These are phyloP conservation scores for Sparassis latifolia DNA, from an alignment of 1,284 basidiomycete genomes.

Conservation along the genomic window DNA sequence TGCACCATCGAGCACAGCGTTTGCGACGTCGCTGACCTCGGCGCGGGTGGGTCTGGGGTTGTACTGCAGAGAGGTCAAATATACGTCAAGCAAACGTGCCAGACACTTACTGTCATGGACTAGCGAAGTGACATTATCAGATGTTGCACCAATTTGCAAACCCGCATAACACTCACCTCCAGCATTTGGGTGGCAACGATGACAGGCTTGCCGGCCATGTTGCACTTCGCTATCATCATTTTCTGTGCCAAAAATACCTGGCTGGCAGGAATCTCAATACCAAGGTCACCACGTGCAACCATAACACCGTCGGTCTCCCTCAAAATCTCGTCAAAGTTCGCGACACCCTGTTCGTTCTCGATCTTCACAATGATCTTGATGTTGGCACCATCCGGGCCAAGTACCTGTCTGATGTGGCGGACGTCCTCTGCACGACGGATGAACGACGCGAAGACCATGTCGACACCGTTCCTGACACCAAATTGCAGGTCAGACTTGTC, in stretches of 20 bases:
- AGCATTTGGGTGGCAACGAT: constrained; percentile 99
- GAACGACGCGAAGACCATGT: constrained; percentile 99
- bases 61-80: constrained; percentile 43
- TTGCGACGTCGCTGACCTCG: constrained; percentile 96
- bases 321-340: constrained; percentile 96
- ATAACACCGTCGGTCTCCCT: constrained; percentile 94
- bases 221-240: constrained; percentile 99
- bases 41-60: constrained; percentile 96
- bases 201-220: constrained; percentile 93
- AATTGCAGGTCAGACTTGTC: constrained; percentile 95
- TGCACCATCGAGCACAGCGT: constrained; percentile 93
- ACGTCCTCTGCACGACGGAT: constrained; percentile 93
- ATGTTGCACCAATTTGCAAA: background rate
- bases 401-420: constrained; percentile 82
- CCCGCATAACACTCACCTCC: constrained; percentile 53
- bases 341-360: constrained; percentile 96
- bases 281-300: constrained; percentile 97
- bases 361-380: constrained; percentile 99
- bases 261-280: constrained; percentile 96
- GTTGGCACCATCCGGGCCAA: constrained; percentile 86
- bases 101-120: constrained; percentile 82
- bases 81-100: background rate
- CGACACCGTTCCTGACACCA: constrained; percentile 95
- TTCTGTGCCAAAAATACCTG: constrained; percentile 98
- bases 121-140: constrained; percentile 19